These are phyloP conservation scores for Sedum album DNA, from an alignment of 164 flowering plant genomes.

Conservation along the genomic window DNA sequence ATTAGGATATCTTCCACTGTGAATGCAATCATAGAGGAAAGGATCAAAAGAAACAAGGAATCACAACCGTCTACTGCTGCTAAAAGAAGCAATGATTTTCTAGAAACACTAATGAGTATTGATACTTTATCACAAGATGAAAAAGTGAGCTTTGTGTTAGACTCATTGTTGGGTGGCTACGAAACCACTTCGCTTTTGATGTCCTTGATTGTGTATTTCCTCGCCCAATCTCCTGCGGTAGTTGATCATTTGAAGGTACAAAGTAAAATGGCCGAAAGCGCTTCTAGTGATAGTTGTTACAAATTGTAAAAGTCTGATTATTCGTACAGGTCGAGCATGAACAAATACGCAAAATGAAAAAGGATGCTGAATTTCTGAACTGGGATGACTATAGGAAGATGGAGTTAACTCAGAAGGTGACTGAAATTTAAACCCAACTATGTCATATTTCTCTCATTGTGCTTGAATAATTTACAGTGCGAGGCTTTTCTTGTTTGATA, in stretches of 20 bases:
- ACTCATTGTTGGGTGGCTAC: constrained; percentile 60
- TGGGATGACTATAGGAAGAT: constrained; percentile 64
- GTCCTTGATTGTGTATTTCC: constrained; percentile 46
- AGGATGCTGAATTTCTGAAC: constrained; percentile 34
- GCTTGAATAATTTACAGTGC: background rate
- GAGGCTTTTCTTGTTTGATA: background rate
- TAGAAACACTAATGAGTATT: constrained; percentile 40
- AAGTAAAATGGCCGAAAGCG: too few species aligned
- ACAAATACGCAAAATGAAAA: constrained; percentile 34
- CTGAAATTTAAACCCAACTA: background rate
- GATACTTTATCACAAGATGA: constrained; percentile 51
- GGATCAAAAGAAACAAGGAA: constrained; percentile 23
- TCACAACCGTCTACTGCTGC: constrained; percentile 11
- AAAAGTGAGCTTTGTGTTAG: constrained; percentile 61
- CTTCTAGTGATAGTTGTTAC: too few species aligned
- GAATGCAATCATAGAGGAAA: constrained; percentile 47
- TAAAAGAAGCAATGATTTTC: constrained; percentile 35
- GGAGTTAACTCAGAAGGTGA: constrained; percentile 61
- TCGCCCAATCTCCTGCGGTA: constrained; percentile 39
- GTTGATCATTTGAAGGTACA: constrained; percentile 42
- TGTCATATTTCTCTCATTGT: background rate
- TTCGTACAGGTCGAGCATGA: constrained; percentile 37
- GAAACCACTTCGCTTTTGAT: constrained; percentile 59
- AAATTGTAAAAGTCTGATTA: too few species aligned
- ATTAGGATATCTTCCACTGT: constrained; percentile 50